Percentiles rank a stretch among this genome's conserved stretches.
phyloP scores from a whole-genome alignment of 2,329 filamentous ascomycete species.

The Cladosporium sp. region DNA sequence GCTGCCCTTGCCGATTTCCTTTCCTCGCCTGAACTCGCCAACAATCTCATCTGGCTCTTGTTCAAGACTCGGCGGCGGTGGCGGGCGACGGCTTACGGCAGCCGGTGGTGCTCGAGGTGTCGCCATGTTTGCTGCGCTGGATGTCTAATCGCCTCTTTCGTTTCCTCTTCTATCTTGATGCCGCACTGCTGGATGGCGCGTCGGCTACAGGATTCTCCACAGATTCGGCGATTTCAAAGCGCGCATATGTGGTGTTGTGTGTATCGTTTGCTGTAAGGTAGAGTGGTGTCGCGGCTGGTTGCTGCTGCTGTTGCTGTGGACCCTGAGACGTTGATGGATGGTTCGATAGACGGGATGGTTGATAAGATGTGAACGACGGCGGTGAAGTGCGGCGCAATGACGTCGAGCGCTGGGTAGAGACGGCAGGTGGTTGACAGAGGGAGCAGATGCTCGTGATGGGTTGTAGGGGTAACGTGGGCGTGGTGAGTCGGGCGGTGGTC shows the following conservation, averaged over 20 bases:
- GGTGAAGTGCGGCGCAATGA: not conserved
- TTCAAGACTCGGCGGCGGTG: conserved; percentile 31
- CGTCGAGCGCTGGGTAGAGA: not conserved
- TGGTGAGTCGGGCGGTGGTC: conserved; percentile 9
- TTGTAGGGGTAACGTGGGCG: conserved; percentile 14
- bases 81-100: conserved; percentile 38
- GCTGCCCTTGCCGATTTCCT: conserved; percentile 94
- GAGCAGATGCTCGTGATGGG: conserved; percentile 16
- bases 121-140: conserved; percentile 31
- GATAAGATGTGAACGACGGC: conserved; percentile 1
- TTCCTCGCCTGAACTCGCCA: conserved; percentile 77
- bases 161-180: not conserved
- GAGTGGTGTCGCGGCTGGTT: conserved; percentile 4
- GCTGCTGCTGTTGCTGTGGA: conserved; percentile 2
- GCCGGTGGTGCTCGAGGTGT: conserved; percentile 28
- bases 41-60: conserved; percentile 49
- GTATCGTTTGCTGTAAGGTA: not conserved
- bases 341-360: conserved; percentile 10
- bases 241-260: conserved; percentile 5
- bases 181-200: not conserved
- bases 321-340: conserved; percentile 12
- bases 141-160: conserved; percentile 3
- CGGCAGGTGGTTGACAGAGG: conserved; percentile 4
- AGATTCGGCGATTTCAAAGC: not conserved
- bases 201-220: not conserved